phyloP scores from a whole-genome alignment of 306 rosid genomes.

The Notholithocarpus densiflorus region DNA sequence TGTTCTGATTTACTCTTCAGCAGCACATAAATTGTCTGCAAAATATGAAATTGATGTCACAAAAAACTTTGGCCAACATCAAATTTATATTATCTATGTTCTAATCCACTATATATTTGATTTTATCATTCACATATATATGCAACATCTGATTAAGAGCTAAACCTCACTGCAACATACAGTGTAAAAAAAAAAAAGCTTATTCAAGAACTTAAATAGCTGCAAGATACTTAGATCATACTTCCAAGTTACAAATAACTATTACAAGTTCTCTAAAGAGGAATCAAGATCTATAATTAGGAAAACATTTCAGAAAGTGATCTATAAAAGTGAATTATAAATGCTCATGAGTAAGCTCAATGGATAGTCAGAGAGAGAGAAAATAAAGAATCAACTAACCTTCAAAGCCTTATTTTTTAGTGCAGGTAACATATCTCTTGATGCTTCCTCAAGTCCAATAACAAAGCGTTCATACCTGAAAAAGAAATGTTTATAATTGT shows the following conservation, averaged over 20 bases:
- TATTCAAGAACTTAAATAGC: not conserved
- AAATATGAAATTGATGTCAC: not conserved
- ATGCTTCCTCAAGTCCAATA: conserved; percentile 92
- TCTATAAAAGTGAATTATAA: not conserved
- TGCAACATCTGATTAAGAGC: not conserved
- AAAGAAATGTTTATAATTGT: not conserved
- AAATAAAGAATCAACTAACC: conserved; percentile 43
- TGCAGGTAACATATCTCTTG: conserved; percentile 86
- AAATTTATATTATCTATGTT: not conserved
- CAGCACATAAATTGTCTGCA: conserved; percentile 69
- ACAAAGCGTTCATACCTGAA: conserved; percentile 87
- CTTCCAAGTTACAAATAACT: not conserved
- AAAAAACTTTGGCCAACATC: not conserved
- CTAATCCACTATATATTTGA: not conserved
- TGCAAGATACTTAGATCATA: not conserved
- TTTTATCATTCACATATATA: not conserved
- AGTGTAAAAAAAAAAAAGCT: not conserved
- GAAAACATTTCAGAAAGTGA: not conserved
- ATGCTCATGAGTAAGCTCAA: not conserved
- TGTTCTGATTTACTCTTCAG: conserved; percentile 94
- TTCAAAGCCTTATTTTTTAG: conserved; percentile 79
- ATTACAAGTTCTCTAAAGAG: not conserved
- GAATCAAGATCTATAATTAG: not conserved
- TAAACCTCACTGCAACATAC: not conserved
- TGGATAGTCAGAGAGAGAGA: not conserved